phyloP scores from a whole-genome alignment of 306 rosid genomes.

The Biancaea sappan region DNA sequence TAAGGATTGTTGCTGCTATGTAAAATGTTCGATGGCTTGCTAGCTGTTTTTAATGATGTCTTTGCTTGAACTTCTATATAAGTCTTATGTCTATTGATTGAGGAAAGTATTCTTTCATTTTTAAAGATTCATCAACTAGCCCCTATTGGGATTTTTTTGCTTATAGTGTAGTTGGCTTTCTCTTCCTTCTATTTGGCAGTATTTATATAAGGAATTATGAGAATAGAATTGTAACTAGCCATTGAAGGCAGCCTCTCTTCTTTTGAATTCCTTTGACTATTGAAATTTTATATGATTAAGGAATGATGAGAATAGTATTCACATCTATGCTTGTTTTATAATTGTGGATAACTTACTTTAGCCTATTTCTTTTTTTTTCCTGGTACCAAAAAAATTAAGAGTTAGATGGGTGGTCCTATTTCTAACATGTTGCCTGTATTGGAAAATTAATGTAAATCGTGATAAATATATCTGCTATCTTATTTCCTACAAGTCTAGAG shows the following conservation, averaged over 20 bases:
- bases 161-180: not conserved
- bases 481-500: too few relatives aligned
- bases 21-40: slow-evolving; percentile 24
- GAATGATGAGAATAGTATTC: too few relatives aligned
- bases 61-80: not conserved
- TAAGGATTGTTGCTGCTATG: not conserved
- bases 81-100: not conserved
- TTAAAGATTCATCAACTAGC: too few relatives aligned
- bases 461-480: slow-evolving; percentile 8
- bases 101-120: too few relatives aligned
- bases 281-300: slow-evolving; percentile 2
- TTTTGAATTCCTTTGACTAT: slow-evolving; percentile 16
- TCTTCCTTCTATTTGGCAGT: slow-evolving; percentile 26
- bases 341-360: slow-evolving; percentile 9
- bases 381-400: too few relatives aligned
- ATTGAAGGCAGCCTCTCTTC: not conserved
- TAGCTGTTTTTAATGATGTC: slow-evolving; percentile 8
- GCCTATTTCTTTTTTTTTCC: too few relatives aligned
- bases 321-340: slow-evolving; percentile 26
- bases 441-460: not conserved
- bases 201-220: not conserved
- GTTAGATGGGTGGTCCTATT: too few relatives aligned
- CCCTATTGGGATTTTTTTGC: slow-evolving; percentile 17
- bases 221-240: not conserved
- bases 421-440: slow-evolving; percentile 25